A percentile compares a stretch with the other conserved stretches of the same genome.
These are phyloP conservation scores for Dactylellina drechsleri DNA, from an alignment of 2,329 filamentous ascomycete species.

Conservation along the genomic window DNA sequence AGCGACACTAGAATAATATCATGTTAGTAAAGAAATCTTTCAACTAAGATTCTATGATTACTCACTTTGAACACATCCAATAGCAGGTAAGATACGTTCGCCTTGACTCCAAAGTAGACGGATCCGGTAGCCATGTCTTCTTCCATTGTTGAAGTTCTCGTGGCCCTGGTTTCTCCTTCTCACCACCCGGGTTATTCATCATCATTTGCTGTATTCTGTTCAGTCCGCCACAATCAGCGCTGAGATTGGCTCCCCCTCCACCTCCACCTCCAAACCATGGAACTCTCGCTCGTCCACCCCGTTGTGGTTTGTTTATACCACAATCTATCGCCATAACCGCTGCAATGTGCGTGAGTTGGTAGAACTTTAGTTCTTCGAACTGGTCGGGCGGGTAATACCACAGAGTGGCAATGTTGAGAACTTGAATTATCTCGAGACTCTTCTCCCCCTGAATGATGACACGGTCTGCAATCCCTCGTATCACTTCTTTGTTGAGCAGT, in stretches of 20 bases:
- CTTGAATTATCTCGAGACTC: slow-evolving; percentile 58
- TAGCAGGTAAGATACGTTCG: slow-evolving; percentile 62
- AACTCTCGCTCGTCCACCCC: slow-evolving; percentile 32
- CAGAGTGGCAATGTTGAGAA: slow-evolving; percentile 55
- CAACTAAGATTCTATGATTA: not conserved
- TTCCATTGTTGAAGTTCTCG: slow-evolving; percentile 37
- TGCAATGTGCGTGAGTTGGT: slow-evolving; percentile 58
- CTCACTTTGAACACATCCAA: slow-evolving; percentile 59
- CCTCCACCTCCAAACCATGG: slow-evolving; percentile 22
- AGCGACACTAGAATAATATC: slow-evolving; percentile 60
- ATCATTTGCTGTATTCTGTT: slow-evolving; percentile 42
- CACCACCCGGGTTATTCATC: slow-evolving; percentile 4
- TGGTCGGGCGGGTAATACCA: slow-evolving; percentile 59
- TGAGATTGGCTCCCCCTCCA: not conserved
- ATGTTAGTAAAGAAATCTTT: too few relatives aligned
- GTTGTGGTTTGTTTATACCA: slow-evolving; percentile 54
- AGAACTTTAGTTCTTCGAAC: slow-evolving; percentile 59
- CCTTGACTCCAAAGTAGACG: slow-evolving; percentile 60
- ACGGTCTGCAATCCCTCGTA: slow-evolving; percentile 56
- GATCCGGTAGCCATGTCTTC: slow-evolving; percentile 55
- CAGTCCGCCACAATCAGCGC: slow-evolving; percentile 26
- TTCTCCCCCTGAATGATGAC: slow-evolving; percentile 59
- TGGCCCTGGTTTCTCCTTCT: slow-evolving; percentile 34
- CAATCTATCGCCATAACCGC: slow-evolving; percentile 58
- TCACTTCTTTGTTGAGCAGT: slow-evolving; percentile 57